phyloP scores from a whole-genome alignment of 208 protist genomes.

The Trypanosoma vivax region DNA sequence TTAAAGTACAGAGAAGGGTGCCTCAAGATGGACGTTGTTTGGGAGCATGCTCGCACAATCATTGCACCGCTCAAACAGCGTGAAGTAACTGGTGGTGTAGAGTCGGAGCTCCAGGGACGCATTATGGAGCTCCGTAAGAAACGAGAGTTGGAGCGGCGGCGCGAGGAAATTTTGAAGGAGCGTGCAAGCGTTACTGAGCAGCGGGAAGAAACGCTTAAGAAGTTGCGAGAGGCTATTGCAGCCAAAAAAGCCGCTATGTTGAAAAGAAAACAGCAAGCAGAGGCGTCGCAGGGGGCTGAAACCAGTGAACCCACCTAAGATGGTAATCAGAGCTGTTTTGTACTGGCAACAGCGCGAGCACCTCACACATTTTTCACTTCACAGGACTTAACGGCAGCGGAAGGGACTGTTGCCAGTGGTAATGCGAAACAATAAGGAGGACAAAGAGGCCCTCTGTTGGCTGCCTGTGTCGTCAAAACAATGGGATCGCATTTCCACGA shows the following conservation, averaged over 20 bases:
- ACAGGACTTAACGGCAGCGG: too few species aligned
- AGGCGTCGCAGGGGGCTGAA: constrained; percentile 2
- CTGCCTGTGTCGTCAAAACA: too few species aligned
- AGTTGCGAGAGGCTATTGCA: constrained; percentile 71
- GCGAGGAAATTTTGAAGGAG: constrained; percentile 57
- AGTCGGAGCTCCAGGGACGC: constrained; percentile 74
- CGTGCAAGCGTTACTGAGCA: constrained; percentile 44
- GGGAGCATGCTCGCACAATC: constrained; percentile 85
- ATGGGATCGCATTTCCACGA: too few species aligned
- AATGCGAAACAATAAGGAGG: too few species aligned
- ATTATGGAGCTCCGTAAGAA: constrained; percentile 84
- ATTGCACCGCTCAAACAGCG: constrained; percentile 67
- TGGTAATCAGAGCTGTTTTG: too few species aligned
- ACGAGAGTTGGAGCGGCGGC: constrained; percentile 75
- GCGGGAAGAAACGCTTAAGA: constrained; percentile 64
- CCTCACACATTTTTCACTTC: too few species aligned
- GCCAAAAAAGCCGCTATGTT: constrained; percentile 71
- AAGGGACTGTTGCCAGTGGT: too few species aligned
- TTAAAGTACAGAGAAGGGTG: constrained; percentile 86
- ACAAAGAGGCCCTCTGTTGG: too few species aligned
- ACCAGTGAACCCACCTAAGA: too few species aligned
- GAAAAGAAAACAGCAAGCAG: constrained; percentile 37
- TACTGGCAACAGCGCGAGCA: too few species aligned
- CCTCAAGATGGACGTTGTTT: constrained; percentile 84
- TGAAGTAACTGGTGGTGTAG: constrained; percentile 52